Conservation (phyloP, 495 filamentous ascomycete species). For the Daldinia vernicosa region DNA sequence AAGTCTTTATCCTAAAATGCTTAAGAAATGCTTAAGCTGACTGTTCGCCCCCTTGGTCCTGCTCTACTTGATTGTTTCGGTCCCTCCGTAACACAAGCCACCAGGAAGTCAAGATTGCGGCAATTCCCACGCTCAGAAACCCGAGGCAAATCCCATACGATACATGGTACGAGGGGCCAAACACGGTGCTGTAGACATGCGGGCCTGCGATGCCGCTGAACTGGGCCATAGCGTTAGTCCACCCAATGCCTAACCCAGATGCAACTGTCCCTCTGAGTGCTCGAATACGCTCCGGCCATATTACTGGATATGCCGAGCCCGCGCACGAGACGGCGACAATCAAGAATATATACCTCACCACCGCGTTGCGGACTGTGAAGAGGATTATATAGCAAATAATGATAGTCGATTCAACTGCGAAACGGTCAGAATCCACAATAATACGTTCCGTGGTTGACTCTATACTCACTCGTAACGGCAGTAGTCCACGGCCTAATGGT, state of each 20-base stretch:
- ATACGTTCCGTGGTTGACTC: neutral
- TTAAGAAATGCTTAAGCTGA: neutral
- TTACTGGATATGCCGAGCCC: constrained; percentile 54
- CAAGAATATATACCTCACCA: constrained; percentile 53
- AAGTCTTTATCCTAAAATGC: neutral
- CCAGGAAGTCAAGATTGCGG: constrained; percentile 50
- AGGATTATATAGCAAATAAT: constrained; percentile 59
- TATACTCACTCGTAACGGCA: constrained; percentile 49
- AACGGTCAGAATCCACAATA: constrained; percentile 6
- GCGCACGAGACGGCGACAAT: constrained; percentile 54
- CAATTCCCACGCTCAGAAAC: constrained; percentile 50
- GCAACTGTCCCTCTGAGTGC: constrained; percentile 53
- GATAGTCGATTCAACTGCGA: constrained; percentile 51
- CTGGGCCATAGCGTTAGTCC: constrained; percentile 58
- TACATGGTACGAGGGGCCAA: constrained; percentile 53
- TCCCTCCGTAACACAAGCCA: constrained; percentile 48
- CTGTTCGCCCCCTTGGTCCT: neutral
- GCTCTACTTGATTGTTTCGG: constrained; percentile 18
- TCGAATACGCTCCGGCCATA: constrained; percentile 59
- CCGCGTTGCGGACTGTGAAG: constrained; percentile 50
- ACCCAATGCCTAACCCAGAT: constrained; percentile 54
- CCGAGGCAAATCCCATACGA: constrained; percentile 53
- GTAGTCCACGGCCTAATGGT: constrained; percentile 53
- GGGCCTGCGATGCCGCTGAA: constrained; percentile 57
- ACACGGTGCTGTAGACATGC: constrained; percentile 53